Percentiles rank a stretch among this genome's conserved stretches.
Conservation (phyloP, 2,329 filamentous ascomycete genomes). For the Thyridium curvatum region DNA sequence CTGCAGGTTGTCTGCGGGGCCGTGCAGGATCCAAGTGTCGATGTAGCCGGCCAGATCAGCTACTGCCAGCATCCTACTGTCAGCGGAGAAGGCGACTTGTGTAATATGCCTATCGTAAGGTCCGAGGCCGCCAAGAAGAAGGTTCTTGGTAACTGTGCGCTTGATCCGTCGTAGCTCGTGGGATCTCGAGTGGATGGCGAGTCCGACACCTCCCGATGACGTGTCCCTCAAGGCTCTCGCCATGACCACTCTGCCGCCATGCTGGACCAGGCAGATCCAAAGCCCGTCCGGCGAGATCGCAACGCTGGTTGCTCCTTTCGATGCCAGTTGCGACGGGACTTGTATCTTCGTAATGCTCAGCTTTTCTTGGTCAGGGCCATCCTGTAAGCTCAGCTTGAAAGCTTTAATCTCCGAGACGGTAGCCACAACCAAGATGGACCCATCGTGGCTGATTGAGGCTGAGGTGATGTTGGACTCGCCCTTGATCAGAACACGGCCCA, state of each 20-base stretch:
- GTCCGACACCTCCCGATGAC: conserved; percentile 21
- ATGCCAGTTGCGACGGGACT: conserved; percentile 49
- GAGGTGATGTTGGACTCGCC: conserved; percentile 81
- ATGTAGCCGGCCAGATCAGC: conserved; percentile 80
- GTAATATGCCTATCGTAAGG: conserved; percentile 71
- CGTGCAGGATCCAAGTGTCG: conserved; percentile 75
- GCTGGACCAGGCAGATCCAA: conserved; percentile 62
- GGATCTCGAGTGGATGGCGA: conserved; percentile 29
- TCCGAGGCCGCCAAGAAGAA: conserved; percentile 61
- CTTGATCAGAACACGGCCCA: conserved; percentile 61
- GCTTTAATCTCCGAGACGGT: conserved; percentile 70
- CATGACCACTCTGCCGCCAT: conserved; percentile 50
- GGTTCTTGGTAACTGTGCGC: conserved; percentile 47
- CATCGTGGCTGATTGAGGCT: conserved; percentile 59
- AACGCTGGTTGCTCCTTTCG: conserved; percentile 62
- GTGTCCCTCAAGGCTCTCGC: conserved; percentile 30
- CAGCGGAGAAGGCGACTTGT: conserved; percentile 70
- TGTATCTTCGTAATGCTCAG: conserved; percentile 67
- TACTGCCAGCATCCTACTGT: conserved; percentile 72
- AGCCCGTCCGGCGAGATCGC: conserved; percentile 63
- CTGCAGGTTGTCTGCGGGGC: conserved; percentile 36
- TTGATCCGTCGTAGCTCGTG: conserved; percentile 29
- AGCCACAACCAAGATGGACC: conserved; percentile 68
- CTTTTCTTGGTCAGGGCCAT: conserved; percentile 45
- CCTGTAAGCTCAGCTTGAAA: conserved; percentile 58